phyloP scores from a whole-genome alignment of 2,329 filamentous ascomycete genomes.

The Cordyceps cateniannulata region DNA sequence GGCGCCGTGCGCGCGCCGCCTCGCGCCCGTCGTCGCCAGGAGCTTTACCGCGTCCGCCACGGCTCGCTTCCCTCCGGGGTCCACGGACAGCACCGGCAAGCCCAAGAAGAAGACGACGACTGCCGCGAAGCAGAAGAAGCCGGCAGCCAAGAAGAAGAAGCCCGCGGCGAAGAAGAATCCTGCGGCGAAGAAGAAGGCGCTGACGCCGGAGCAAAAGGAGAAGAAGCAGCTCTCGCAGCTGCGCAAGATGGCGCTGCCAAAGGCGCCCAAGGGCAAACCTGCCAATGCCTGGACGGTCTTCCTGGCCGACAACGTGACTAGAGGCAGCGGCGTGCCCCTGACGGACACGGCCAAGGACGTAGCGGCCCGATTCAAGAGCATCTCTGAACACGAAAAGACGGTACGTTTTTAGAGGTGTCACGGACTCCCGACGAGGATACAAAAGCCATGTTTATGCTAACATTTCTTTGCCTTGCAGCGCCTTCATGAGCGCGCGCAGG shows the following conservation, averaged over 20 bases:
- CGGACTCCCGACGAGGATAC: neutral
- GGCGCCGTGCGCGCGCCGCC: slow-evolving; percentile 16
- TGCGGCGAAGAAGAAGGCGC: slow-evolving; percentile 26
- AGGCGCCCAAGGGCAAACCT: slow-evolving; percentile 30
- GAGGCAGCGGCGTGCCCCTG: slow-evolving; percentile 11
- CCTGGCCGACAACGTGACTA: slow-evolving; percentile 24
- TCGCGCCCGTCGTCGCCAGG: slow-evolving; percentile 20
- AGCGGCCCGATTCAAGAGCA: slow-evolving; percentile 28
- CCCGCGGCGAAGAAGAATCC: slow-evolving; percentile 20
- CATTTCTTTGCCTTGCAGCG: slow-evolving; percentile 24
- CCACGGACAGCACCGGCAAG: slow-evolving; percentile 17
- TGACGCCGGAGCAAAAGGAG: slow-evolving; percentile 33
- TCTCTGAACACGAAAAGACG: slow-evolving; percentile 36
- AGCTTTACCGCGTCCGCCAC: slow-evolving; percentile 27
- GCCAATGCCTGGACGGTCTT: slow-evolving; percentile 32
- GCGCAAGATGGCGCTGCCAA: slow-evolving; percentile 35
- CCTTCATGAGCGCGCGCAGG: slow-evolving; percentile 25
- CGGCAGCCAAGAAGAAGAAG: slow-evolving; percentile 27
- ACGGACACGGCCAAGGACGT: slow-evolving; percentile 22
- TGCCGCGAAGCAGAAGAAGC: slow-evolving; percentile 25
- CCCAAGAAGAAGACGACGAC: slow-evolving; percentile 20
- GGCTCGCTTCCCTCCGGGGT: slow-evolving; percentile 20
- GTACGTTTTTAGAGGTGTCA: slow-evolving; percentile 28
- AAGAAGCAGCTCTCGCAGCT: slow-evolving; percentile 28
- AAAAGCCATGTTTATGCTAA: neutral